Evolutionary conservation across 805 yeast genomes (phyloP), one percentile per base, ranked within the genome.

Genomic region (Suhomyces kilbournensis): DNA sequence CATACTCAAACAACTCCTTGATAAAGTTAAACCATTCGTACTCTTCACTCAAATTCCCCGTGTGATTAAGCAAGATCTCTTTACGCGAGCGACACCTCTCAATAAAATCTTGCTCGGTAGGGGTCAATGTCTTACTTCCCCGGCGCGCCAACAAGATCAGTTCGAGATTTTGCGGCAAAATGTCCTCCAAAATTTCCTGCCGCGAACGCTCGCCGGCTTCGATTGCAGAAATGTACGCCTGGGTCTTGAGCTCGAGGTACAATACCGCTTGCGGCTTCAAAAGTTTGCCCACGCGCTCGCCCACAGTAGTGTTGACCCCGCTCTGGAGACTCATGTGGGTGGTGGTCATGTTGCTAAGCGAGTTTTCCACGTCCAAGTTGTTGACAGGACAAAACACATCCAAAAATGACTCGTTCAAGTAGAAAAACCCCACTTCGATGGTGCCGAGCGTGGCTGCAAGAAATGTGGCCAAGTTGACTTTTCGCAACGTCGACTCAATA

Each of bases 1-100:
- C 85, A 62, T 88, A 92, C 44, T 87, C 94, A 53, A 88, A 79
- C 47, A 94, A 65, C 55, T 88, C 94, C 59, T 84, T 85, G 57
- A 93, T 75, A 64, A 92, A 93, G 52, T 83, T 80, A 55, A 87
- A 78, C 97, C 97, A 93, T 59, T 86, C 92, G 68, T 90, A 93
- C 56, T 82, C 85, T 57, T 83, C 85, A 58, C 84, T 75, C 45
- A 93, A 74, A 19, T 78, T 80, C 30, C 77, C 71, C 3, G 74
- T 66, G 52, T 73, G 74, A 40, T 72, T 75, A 55, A 79, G 61
- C 38, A 93, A 71, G 42, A 80, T 79, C 25, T 83, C 86, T 56
- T 85, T 84, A 48, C 99, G 78, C 4, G 86, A 76, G 49, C 78
- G 77, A 67, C 97, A 89, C 51, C 94, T 77, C 19, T 78, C 80